Evolutionary conservation across 129 eudicot species (phyloP), one percentile per base, ranked within the genome.

Genomic region (Pulicaria dysenterica): DNA sequence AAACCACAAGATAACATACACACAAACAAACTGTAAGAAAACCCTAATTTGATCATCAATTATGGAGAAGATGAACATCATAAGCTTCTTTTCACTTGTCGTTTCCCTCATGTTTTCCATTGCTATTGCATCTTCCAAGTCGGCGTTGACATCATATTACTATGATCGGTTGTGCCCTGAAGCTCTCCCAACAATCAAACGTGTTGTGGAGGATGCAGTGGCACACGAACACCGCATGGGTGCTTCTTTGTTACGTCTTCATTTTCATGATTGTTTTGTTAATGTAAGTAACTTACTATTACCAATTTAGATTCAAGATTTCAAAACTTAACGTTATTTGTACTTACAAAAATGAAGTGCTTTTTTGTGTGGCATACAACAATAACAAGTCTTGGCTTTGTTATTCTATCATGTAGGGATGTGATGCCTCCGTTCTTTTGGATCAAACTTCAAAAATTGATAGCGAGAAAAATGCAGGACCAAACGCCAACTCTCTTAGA

Each of bases 221-320:
- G 64, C 63, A 0, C 78, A 77, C 41, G 88, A 86, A 56, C 36
- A 63, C 1, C 87, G 85, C 40, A 83, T 86, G 83, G 91, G 91
- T 7, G 88, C 88, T 34, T 77, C 82, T 54, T 72, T 81, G 37
- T 62, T 84, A 38, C 84, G 86, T 43, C 73, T 86, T 40, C 85
- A 83, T 64, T 83, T 86, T 70, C 91, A 83, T 47, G 91, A 86
- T 39, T 85, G 90, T 46, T 85, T 85, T 67, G 85, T 79, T 39
- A 79, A 73, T 13, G 89, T 78, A 74, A 5, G 73, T 16, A 42
- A 58, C 58, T 17, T 31, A 36, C 36, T 12, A 1, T 10, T 47
- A 19, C 0, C 38, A 44, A 43, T n/a, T 19, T 57, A 57, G 19
- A 9, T 8, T 54, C 8, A 1, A 47, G 14, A 47, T 47, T 8